These are phyloP conservation scores for Ascochyta clinopodiicola DNA, from an alignment of 2,329 filamentous ascomycete genomes.

Conservation along the genomic window DNA sequence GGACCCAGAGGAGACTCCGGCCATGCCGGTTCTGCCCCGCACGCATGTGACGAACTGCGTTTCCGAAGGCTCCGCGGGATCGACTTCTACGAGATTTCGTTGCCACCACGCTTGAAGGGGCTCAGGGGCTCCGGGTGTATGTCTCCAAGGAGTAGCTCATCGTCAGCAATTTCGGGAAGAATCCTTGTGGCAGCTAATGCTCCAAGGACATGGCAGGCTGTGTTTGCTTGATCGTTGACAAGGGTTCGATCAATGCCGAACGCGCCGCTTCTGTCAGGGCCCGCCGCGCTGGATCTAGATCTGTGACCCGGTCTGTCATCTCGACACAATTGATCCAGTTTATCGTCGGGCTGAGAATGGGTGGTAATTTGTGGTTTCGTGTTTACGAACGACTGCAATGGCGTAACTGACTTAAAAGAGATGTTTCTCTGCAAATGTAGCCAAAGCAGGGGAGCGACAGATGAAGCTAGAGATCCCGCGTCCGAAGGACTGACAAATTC, in stretches of 20 bases:
- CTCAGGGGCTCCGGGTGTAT: not conserved
- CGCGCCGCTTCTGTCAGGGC: not conserved
- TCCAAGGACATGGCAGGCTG: not conserved
- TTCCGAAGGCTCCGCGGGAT: too few species aligned
- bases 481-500: not conserved
- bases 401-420: conserved; percentile 7
- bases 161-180: not conserved
- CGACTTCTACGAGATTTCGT: not conserved
- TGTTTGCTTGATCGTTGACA: not conserved
- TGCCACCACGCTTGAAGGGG: not conserved
- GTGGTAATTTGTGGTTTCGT: not conserved
- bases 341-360: not conserved
- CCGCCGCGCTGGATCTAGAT: not conserved
- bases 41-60: not conserved
- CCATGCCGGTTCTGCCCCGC: not conserved
- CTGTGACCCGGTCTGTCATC: not conserved
- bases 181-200: not conserved
- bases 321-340: not conserved
- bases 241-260: not conserved
- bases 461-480: not conserved
- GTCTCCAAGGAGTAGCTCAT: conserved; percentile 10
- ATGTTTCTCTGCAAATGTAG: conserved; percentile 20
- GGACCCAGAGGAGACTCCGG: not conserved
- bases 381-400: conserved; percentile 19
- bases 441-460: conserved; percentile 20